These are phyloP conservation scores for Agastache rugosa DNA, from an alignment of 257 asterid species.

Conservation along the genomic window DNA sequence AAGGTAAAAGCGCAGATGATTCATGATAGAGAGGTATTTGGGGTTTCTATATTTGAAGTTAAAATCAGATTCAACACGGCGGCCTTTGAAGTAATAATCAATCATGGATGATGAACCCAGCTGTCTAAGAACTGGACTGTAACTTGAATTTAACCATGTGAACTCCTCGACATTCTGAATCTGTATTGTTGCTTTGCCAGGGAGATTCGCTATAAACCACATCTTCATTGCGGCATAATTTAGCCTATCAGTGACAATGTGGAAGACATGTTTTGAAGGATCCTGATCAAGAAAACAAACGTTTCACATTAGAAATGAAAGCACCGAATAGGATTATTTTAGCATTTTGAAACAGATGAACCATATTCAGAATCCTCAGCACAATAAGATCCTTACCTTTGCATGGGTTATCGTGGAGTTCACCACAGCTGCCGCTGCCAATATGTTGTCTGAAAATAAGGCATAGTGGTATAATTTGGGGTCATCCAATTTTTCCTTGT, in stretches of 20 bases:
- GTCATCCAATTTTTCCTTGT: conserved; percentile 64
- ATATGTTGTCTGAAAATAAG: conserved; percentile 80
- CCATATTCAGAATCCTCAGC: not conserved
- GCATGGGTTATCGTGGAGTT: conserved; percentile 68
- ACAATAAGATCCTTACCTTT: conserved; percentile 39
- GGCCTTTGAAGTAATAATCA: conserved; percentile 79
- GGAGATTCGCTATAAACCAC: conserved; percentile 95
- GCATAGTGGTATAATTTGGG: conserved; percentile 86
- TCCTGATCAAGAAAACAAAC: conserved; percentile 50
- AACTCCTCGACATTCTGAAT: conserved; percentile 88
- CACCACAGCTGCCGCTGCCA: conserved; percentile 81
- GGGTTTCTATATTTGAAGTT: conserved; percentile 91
- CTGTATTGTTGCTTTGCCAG: conserved; percentile 68
- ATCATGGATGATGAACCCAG: conserved; percentile 78
- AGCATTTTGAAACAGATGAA: not conserved
- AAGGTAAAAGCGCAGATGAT: conserved; percentile 92
- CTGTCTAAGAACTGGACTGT: conserved; percentile 94
- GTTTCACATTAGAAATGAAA: conserved; percentile 5
- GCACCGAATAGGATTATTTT: not conserved
- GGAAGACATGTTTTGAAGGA: conserved; percentile 80
- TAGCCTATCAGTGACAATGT: conserved; percentile 86
- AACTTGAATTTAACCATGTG: conserved; percentile 91
- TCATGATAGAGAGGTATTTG: conserved; percentile 92
- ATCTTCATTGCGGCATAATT: conserved; percentile 92
- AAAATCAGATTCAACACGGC: conserved; percentile 73